These are phyloP conservation scores for Candolleomyces efflorescens DNA, from an alignment of 768 basidiomycete genomes.

Conservation along the genomic window DNA sequence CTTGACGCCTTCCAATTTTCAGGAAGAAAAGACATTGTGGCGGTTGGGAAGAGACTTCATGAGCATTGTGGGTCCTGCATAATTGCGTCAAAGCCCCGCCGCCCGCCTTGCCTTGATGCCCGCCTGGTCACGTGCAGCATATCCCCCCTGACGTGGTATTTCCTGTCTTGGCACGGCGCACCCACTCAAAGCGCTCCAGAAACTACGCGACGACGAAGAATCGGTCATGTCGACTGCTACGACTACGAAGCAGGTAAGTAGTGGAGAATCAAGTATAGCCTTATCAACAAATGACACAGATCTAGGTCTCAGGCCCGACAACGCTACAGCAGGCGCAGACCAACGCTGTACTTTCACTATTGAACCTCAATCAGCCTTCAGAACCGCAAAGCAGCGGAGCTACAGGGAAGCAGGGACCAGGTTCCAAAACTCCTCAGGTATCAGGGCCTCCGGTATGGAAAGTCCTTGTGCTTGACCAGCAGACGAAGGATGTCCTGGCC, in stretches of 20 bases:
- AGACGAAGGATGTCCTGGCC: conserved; percentile 94
- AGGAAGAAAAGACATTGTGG: not conserved
- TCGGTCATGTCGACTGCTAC: conserved; percentile 27
- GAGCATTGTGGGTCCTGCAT: not conserved
- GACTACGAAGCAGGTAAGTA: conserved; percentile 30
- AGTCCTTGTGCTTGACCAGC: conserved; percentile 89
- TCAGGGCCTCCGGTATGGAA: conserved; percentile 91
- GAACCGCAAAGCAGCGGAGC: conserved; percentile 35
- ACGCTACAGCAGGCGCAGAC: conserved; percentile 91
- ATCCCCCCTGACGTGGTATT: not conserved
- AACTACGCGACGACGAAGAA: too few relatives aligned
- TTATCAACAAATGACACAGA: conserved; percentile 7
- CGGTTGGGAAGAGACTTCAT: not conserved
- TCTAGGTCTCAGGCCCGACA: conserved; percentile 32
- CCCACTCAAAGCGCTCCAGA: not conserved
- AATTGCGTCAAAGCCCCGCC: not conserved
- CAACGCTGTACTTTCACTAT: conserved; percentile 73
- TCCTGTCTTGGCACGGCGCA: not conserved
- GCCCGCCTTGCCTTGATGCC: too few relatives aligned
- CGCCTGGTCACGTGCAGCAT: conserved; percentile 4
- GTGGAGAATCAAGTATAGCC: conserved; percentile 1
- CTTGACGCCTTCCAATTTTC: too few relatives aligned
- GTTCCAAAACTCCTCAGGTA: conserved; percentile 47
- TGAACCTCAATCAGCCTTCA: conserved; percentile 75
- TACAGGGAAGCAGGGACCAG: conserved; percentile 32